phyloP scores from a whole-genome alignment of 441 rosid species.

The Francoa sonchifolia region DNA sequence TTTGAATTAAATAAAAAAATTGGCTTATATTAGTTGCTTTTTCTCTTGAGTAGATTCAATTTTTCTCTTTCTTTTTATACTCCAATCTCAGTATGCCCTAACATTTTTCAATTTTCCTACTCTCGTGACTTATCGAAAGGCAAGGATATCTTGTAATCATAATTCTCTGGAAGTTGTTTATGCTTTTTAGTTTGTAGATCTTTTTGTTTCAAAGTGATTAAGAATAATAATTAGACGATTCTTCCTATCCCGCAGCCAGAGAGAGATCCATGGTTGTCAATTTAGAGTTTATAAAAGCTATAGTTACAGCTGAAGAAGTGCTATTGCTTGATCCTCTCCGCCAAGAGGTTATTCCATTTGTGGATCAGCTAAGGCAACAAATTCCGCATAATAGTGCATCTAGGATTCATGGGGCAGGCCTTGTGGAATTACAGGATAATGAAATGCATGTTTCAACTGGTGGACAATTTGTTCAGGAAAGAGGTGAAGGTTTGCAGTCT shows the following conservation, averaged over 20 bases:
- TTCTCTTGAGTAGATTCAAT: too few relatives aligned
- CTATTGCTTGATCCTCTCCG: slow-evolving; percentile 61
- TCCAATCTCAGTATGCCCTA: too few relatives aligned
- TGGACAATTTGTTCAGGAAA: slow-evolving; percentile 47
- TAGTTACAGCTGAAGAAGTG: slow-evolving; percentile 88
- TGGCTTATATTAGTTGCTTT: too few relatives aligned
- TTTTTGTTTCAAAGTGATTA: neutral
- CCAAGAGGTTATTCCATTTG: slow-evolving; percentile 67
- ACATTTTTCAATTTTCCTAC: too few relatives aligned
- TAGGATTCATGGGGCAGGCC: slow-evolving; percentile 23
- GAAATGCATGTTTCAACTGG: slow-evolving; percentile 34
- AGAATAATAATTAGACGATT: neutral
- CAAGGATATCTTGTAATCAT: too few relatives aligned
- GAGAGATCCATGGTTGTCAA: slow-evolving; percentile 92
- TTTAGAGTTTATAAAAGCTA: slow-evolving; percentile 75
- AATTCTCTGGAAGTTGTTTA: too few relatives aligned
- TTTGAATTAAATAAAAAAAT: too few relatives aligned
- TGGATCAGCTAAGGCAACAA: slow-evolving; percentile 70
- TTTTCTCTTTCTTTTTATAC: too few relatives aligned
- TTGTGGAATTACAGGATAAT: slow-evolving; percentile 22
- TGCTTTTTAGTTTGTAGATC: too few relatives aligned
- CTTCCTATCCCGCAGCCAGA: slow-evolving; percentile 37
- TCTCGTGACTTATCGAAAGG: too few relatives aligned
- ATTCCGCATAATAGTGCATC: slow-evolving; percentile 37
- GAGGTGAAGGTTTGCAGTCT: slow-evolving; percentile 58